Evolutionary conservation across 1,139 yeast species (phyloP).

Genomic region (Saccharomyces uvarum): DNA sequence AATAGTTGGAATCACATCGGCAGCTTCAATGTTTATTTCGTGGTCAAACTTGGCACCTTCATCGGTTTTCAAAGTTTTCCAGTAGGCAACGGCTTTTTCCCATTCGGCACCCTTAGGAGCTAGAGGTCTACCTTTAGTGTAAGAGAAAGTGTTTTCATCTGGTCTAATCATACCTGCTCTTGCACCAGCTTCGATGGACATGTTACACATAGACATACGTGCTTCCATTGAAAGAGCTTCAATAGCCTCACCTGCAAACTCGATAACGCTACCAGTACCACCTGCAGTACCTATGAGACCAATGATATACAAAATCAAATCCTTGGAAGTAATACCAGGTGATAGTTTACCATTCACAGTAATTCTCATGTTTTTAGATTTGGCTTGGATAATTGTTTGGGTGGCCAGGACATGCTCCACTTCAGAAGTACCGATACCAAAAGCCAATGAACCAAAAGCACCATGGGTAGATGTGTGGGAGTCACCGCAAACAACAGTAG

Average conservation of each 20-base stretch:
- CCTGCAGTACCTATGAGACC: constrained; percentile 98
- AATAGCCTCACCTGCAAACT: constrained; percentile 93
- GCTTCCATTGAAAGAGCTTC: constrained; percentile 90
- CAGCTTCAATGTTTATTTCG: constrained; percentile 73
- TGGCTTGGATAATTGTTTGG: constrained; percentile 88
- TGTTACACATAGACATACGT: constrained; percentile 98
- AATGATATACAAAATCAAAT: constrained; percentile 84
- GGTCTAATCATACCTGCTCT: constrained; percentile 99
- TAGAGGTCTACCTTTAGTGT: constrained; percentile 86
- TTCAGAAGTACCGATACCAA: constrained; percentile 98
- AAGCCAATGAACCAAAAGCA: constrained; percentile 96
- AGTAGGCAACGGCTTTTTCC: constrained; percentile 87
- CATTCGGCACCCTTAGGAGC: constrained; percentile 91
- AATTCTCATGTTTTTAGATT: constrained; percentile 92
- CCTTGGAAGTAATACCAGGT: constrained; percentile 92
- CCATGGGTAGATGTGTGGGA: constrained; percentile 98
- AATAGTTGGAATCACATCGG: constrained; percentile 86
- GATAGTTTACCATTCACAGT: constrained; percentile 72
- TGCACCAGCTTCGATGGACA: constrained; percentile 98
- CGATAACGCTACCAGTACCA: constrained; percentile 95
- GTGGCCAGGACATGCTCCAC: constrained; percentile 98
- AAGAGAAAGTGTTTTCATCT: constrained; percentile 78
- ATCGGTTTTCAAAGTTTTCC: constrained; percentile 83
- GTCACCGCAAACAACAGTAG: constrained; percentile 98
- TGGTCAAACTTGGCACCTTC: constrained; percentile 83